Evolutionary conservation across 495 filamentous ascomycete genomes (phyloP), one percentile per base, ranked within the genome.

Genomic region (Aspergillus mulundensis): DNA sequence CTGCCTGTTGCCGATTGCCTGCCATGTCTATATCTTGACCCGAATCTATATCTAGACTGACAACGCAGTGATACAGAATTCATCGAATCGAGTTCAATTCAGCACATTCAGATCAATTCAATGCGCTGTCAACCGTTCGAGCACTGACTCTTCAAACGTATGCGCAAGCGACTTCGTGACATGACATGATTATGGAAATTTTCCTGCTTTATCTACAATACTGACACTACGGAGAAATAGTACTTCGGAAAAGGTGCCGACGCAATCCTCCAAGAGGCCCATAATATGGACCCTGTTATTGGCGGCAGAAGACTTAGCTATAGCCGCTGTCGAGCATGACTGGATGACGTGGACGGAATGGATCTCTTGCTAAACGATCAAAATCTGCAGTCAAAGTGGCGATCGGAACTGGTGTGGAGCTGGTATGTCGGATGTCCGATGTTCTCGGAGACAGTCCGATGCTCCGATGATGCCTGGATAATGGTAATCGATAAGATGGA

Each of bases 1-100:
- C 73, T 23, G 57, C 68, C 54, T 64, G 54, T 60, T 76, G 73
- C 39, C 69, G 70, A 56, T 70, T 66, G 20, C n/a, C 21, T 41
- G 38, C 38, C 38, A 43, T 57, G 32, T 10, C 32, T 36, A 7
- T 36, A 36, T 28, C 3, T 28, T 28, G 25, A 28, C 25, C n/a
- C n/a, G n/a, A n/a, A n/a, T n/a, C n/a, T n/a, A n/a, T n/a, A n/a
- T n/a, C 25, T 28, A 36, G 12, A 36, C 12, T 7, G 32, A 36
- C 32, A 15, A 14, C 2, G 12, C 11, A 15, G 8, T 10, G 32
- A 14, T 36, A 36, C 8, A 36, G 32, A 11, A 7, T 36, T 36
- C 32, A 10, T 36, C 32, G 5, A 36, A 14, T 36, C 32, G 32
- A 36, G 32, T 2, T 15, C 32, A 4, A 36, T 36, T 15, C 7